A percentile compares a stretch with the other conserved stretches of the same genome.
phyloP scores from a whole-genome alignment of 805 yeast species.

The Saccharomyces paradoxus region DNA sequence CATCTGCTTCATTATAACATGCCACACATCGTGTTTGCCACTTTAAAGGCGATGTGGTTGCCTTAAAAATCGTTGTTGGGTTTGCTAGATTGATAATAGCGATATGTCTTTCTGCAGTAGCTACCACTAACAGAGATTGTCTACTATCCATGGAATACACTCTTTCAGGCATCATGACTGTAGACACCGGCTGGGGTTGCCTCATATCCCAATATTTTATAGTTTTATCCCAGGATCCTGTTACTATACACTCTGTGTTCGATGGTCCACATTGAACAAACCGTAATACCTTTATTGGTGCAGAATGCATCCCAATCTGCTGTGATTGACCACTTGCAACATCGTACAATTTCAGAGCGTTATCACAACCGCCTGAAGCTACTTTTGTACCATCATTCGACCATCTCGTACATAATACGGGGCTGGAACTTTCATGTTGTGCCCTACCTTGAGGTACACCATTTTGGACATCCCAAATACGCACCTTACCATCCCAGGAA shows the following conservation, averaged over 20 bases:
- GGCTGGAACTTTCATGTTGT: constrained; percentile 79
- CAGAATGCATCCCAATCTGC: constrained; percentile 81
- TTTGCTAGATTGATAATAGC: constrained; percentile 68
- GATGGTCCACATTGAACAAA: constrained; percentile 80
- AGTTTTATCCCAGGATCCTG: constrained; percentile 96
- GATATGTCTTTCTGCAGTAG: constrained; percentile 83
- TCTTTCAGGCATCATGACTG: constrained; percentile 78
- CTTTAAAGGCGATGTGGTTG: constrained; percentile 67
- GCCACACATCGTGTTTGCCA: constrained; percentile 78
- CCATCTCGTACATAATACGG: constrained; percentile 79
- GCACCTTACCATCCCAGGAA: constrained; percentile 91
- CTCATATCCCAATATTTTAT: constrained; percentile 92
- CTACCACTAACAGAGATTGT: constrained; percentile 81
- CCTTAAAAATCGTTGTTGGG: constrained; percentile 77
- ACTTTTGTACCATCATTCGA: constrained; percentile 80
- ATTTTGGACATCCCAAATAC: constrained; percentile 78
- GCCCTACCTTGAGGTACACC: constrained; percentile 87
- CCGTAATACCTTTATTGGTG: constrained; percentile 65
- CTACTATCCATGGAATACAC: constrained; percentile 83
- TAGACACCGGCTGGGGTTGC: constrained; percentile 70
- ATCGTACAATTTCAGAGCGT: constrained; percentile 77
- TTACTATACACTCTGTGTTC: constrained; percentile 68
- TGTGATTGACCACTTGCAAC: constrained; percentile 71
- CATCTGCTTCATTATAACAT: constrained; percentile 87
- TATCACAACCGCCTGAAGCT: constrained; percentile 85